Base-by-base conservation (phyloP, 768 basidiomycete species). In the Amanita jacksonii region DNA sequence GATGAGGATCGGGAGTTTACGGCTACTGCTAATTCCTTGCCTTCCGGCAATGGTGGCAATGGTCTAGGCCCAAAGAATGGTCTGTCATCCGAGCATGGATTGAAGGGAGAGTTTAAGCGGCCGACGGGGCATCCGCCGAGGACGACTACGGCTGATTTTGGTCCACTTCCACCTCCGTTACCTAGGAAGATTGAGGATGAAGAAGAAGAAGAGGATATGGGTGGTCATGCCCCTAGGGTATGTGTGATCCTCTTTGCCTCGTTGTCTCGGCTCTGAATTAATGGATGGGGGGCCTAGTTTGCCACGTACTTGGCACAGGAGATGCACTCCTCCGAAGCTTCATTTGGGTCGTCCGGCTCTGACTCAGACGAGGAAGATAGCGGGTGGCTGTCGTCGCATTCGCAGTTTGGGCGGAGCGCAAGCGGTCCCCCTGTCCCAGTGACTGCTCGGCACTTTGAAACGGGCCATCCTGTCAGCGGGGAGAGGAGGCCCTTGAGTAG, bases 311-410 rank as follows among this genome's bases (percentile, higher is more conserved):
- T 88, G 23, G 76, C 77, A 4, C 77, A 81, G 49, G 84, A 88
- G 54, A 80, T 88, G 51, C 75, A 77, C 45, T 65, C 76, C 0
- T 66, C 73, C 19, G 80, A 80, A 45, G 72, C 72, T 39, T 33
- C 41, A 3, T 71, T 77, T 47, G 74, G 68, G 18, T 73, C 72
- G 59, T 55, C 75, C 47, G 58, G 68, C 37, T 68, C 70, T 19
- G 79, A 85, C 40, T 84, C 85, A 38, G 85, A 85, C 12, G 84
- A 86, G 13, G 83, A 85, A 13, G 85, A 85, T 9, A 76, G 76
- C 3, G 85, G 85, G 0, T 90, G 87, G 88, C 60, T 89, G 19
- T 70, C n/a, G n/a, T n/a, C 85, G 3, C 81, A 84, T 34, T 87
- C 84, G 7, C 77, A 70, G n/a, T 87, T 87, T 50, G 72, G 73